These are phyloP conservation scores for Phytopythium litorale DNA, from an alignment of 352 stramenopile species.

Conservation along the genomic window DNA sequence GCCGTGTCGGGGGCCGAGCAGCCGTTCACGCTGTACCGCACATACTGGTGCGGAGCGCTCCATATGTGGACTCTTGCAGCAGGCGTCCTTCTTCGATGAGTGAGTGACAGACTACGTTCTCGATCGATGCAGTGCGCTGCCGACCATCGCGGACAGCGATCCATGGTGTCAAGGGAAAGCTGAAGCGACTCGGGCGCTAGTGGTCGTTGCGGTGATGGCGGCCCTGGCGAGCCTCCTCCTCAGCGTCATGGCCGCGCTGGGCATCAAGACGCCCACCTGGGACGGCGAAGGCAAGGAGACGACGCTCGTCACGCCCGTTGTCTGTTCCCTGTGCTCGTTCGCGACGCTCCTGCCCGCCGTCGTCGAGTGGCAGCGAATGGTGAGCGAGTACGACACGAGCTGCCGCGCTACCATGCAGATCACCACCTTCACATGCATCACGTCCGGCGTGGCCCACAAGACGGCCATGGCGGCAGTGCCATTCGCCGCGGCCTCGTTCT, in stretches of 20 bases:
- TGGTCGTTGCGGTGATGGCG: conserved; percentile 46
- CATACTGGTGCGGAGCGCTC: conserved; percentile 32
- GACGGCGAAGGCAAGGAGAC: conserved; percentile 59
- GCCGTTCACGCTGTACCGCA: conserved; percentile 23
- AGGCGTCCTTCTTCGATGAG: too few species aligned
- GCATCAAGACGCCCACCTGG: conserved; percentile 71
- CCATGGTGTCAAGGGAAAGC: conserved; percentile 65
- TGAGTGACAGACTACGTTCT: not conserved
- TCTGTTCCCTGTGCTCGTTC: conserved; percentile 50
- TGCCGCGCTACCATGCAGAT: conserved; percentile 43
- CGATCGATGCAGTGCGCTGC: conserved; percentile 25
- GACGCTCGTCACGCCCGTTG: conserved; percentile 44
- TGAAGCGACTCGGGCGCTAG: conserved; percentile 37
- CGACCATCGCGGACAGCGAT: conserved; percentile 34
- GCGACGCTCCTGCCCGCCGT: conserved; percentile 41
- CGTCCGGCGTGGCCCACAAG: conserved; percentile 27
- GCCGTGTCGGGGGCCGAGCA: conserved; percentile 19
- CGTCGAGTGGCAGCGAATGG: conserved; percentile 57
- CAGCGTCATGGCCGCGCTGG: conserved; percentile 43
- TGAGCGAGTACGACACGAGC: conserved; percentile 34
- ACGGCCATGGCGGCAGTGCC: conserved; percentile 40
- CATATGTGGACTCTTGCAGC: too few species aligned
- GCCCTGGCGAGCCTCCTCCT: conserved; percentile 53
- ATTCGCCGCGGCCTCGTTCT: conserved; percentile 39
- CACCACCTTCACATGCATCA: conserved; percentile 57